These are phyloP conservation scores for Clonostachys byssicola DNA, from an alignment of 2,329 filamentous ascomycete genomes.

Conservation along the genomic window DNA sequence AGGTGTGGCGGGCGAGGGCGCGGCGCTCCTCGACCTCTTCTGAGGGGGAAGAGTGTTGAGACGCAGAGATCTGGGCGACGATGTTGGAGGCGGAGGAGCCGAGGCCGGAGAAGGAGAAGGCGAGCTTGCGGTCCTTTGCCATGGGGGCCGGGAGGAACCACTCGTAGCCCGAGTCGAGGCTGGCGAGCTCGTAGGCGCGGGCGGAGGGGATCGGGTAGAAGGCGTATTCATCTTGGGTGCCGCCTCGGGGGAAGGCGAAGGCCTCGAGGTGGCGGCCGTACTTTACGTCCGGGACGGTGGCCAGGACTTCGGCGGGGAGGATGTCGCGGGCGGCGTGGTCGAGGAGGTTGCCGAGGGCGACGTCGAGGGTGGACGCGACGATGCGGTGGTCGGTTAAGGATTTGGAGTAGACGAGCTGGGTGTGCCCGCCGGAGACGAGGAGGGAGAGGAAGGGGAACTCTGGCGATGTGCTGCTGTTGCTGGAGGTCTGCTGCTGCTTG, in stretches of 20 bases:
- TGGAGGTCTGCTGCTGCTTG: background rate
- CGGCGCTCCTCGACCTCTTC: constrained; percentile 58
- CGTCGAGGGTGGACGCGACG: constrained; percentile 69
- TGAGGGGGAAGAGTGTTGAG: constrained; percentile 40
- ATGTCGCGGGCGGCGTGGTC: constrained; percentile 82
- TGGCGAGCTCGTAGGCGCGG: constrained; percentile 21
- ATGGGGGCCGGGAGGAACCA: constrained; percentile 72
- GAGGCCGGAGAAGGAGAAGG: constrained; percentile 71
- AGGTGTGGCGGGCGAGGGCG: constrained; percentile 65
- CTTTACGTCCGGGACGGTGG: constrained; percentile 58
- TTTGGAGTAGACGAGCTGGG: constrained; percentile 74
- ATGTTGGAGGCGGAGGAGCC: constrained; percentile 49
- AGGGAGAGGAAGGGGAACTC: constrained; percentile 82
- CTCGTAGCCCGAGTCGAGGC: constrained; percentile 26
- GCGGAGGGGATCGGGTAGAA: constrained; percentile 41
- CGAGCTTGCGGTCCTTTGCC: constrained; percentile 48
- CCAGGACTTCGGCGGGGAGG: constrained; percentile 57
- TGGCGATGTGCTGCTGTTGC: constrained; percentile 28
- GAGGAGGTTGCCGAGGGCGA: constrained; percentile 84
- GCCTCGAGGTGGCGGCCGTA: constrained; percentile 77
- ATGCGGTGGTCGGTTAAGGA: constrained; percentile 66
- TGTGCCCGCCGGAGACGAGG: constrained; percentile 89
- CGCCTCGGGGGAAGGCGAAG: constrained; percentile 63
- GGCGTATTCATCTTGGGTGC: constrained; percentile 23
- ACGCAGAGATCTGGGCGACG: constrained; percentile 39